Evolutionary conservation across 768 basidiomycete genomes (phyloP), one percentile per base, ranked within the genome.

Genomic region (Steccherinum ochraceum): DNA sequence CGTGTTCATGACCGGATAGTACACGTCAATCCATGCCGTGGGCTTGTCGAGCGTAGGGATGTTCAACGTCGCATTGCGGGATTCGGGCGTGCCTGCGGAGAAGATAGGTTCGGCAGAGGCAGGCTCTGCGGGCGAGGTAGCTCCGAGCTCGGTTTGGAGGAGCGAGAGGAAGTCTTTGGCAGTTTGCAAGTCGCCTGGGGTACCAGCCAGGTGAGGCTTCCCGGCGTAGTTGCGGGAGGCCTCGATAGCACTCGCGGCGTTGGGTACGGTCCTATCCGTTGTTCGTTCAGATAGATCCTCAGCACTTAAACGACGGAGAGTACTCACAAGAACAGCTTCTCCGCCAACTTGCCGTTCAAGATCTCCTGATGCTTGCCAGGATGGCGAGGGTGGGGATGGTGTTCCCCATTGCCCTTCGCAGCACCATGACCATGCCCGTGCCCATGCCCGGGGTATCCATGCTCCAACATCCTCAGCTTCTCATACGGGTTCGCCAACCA

Each of bases 1-100:
- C 0, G 80, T 86, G 66, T 95, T 90, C 70, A 95, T 69, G 42
- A 93, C 73, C 1, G 94, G 92, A 65, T 87, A 95, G 66, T 98
- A 96, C 26, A 77, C 75, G 57, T 92, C 88, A 51, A 92, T 81
- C 89, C 90, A 93, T 51, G 84, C 87, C 0, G 70, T 74, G 2
- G 86, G 84, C 21, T 64, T 66, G 2, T 18, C 41, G 23, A 52
- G 40, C 45, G 69, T 70, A 3, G 67, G 59, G 39, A 81, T 69
- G 18, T 64, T 63, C 12, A 87, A 70, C 0, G 88, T 91, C 3
- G 88, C 80, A 42, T 77, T 72, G 44, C 83, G 81, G 24, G 87
- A 89, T 45, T 76, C 72, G 4, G 67, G 60, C 24, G 85, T 77
- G 3, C 92, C 91, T 16, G 89, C 87, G 19, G 80, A 68, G 61